phyloP scores from a whole-genome alignment of 1,139 yeast species.

The Blastobotrys capitulatus region DNA sequence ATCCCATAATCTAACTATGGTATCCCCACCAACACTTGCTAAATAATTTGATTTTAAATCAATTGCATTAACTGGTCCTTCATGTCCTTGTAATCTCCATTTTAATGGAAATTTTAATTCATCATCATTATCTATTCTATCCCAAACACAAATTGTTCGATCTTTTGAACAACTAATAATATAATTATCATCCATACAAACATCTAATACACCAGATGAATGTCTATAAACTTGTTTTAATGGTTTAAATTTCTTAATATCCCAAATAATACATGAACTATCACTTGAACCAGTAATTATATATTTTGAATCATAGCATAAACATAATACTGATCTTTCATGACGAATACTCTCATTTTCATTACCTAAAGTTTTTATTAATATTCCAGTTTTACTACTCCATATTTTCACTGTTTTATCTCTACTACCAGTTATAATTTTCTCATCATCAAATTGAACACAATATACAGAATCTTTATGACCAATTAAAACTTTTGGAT shows the following conservation, averaged over 20 bases:
- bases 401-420: constrained; percentile 34
- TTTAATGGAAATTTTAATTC: constrained; percentile 8
- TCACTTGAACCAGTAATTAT: constrained; percentile 37
- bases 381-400: constrained; percentile 28
- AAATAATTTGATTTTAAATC: constrained; percentile 25
- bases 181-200: constrained; percentile 24
- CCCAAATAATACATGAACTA: constrained; percentile 33
- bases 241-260: constrained; percentile 24
- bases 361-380: constrained; percentile 23
- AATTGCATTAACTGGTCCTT: constrained; percentile 36
- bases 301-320: constrained; percentile 30
- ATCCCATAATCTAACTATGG: constrained; percentile 31
- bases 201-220: constrained; percentile 30
- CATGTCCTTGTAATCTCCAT: constrained; percentile 27
- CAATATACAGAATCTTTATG: constrained; percentile 37
- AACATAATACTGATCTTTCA: constrained; percentile 33
- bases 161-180: constrained; percentile 35
- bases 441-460: constrained; percentile 30
- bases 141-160: constrained; percentile 30
- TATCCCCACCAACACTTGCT: constrained; percentile 37
- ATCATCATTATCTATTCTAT: constrained; percentile 20
- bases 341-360: constrained; percentile 20
- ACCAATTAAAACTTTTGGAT: constrained; percentile 28
- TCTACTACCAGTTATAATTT: constrained; percentile 35
- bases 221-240: constrained; percentile 27